phyloP scores from a whole-genome alignment of 2,329 filamentous ascomycete genomes.

The Zymoseptoria tritici region DNA sequence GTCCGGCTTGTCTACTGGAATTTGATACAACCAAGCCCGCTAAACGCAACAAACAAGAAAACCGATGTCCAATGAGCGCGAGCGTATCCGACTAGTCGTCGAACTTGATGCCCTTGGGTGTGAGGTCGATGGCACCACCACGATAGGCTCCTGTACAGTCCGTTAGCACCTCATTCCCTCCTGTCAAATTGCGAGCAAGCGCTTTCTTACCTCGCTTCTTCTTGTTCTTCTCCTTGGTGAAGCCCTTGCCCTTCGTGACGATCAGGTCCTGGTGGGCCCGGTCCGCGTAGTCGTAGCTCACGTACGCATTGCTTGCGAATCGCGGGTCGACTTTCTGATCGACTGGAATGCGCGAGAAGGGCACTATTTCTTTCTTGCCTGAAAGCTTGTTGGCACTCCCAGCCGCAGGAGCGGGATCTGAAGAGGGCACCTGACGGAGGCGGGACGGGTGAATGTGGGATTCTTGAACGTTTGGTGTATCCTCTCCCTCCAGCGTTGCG shows the following conservation, averaged over 20 bases:
- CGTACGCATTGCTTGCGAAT: slow-evolving; percentile 72
- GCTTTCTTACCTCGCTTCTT: slow-evolving; percentile 34
- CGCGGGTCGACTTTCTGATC: slow-evolving; percentile 60
- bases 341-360: slow-evolving; percentile 69
- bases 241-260: slow-evolving; percentile 88
- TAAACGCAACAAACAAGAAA: background rate
- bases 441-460: slow-evolving; percentile 35
- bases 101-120: slow-evolving; percentile 85
- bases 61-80: background rate
- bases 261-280: slow-evolving; percentile 81
- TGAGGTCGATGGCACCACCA: slow-evolving; percentile 79
- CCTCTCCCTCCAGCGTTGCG: slow-evolving; percentile 23
- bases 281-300: slow-evolving; percentile 80
- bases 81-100: slow-evolving; percentile 57
- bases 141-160: slow-evolving; percentile 76
- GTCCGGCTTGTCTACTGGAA: background rate
- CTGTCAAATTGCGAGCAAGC: background rate
- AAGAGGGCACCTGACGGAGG: slow-evolving; percentile 16
- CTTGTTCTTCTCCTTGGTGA: slow-evolving; percentile 99
- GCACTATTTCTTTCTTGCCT: slow-evolving; percentile 53
- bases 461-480: slow-evolving; percentile 7
- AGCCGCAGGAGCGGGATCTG: slow-evolving; percentile 4
- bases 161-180: slow-evolving; percentile 43
- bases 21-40: background rate
- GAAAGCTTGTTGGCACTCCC: slow-evolving; percentile 23